Conservation (phyloP, 2,329 filamentous ascomycete species). For the Xylaria arbuscula region DNA sequence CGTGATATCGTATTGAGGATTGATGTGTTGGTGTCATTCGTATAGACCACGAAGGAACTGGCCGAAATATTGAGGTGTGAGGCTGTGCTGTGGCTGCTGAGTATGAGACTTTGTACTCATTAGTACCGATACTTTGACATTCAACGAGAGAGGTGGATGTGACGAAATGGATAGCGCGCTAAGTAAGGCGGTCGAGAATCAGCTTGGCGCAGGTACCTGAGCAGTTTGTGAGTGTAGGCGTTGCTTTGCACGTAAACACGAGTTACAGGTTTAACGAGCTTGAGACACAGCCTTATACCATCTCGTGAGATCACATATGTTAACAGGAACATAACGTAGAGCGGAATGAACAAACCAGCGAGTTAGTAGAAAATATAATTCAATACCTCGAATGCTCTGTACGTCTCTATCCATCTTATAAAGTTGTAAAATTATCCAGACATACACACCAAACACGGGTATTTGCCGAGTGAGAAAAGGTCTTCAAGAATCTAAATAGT, state of each 20-base stretch:
- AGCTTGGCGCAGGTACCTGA: neutral
- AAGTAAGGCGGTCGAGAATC: neutral
- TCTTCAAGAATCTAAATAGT: neutral
- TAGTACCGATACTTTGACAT: slow-evolving; percentile 21
- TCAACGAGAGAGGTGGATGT: neutral
- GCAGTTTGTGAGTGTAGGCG: neutral
- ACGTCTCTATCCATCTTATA: slow-evolving; percentile 6
- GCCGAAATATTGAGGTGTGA: neutral
- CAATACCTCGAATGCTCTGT: neutral
- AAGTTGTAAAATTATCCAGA: neutral
- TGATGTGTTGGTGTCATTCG: neutral
- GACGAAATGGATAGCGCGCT: neutral
- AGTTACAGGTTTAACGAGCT: neutral
- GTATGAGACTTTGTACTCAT: neutral
- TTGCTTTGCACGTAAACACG: neutral
- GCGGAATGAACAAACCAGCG: neutral
- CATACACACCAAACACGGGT: neutral
- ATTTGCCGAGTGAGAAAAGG: neutral
- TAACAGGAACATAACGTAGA: neutral
- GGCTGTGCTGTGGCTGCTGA: neutral
- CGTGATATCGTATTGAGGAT: neutral
- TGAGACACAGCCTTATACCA: neutral
- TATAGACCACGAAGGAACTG: neutral
- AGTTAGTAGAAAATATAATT: neutral
- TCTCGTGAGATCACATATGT: neutral